These are phyloP conservation scores for Hypericum perforatum DNA, from an alignment of 345 rosid species.

Conservation along the genomic window DNA sequence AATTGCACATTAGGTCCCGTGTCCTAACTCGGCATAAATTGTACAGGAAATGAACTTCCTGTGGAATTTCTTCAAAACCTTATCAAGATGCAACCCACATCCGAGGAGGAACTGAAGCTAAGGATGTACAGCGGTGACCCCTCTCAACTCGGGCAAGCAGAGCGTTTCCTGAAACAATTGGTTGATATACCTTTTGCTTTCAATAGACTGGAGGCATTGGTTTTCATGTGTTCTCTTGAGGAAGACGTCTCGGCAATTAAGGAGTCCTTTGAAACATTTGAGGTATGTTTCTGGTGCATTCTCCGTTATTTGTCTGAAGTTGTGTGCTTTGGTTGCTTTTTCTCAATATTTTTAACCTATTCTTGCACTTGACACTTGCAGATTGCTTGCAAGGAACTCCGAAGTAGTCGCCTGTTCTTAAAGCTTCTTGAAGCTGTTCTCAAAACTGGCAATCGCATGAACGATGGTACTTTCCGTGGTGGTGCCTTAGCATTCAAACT, in stretches of 20 bases:
- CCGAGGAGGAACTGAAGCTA: constrained; percentile 94
- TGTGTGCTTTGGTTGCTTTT: too few species aligned
- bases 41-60: constrained; percentile 90
- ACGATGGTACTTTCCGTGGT: constrained; percentile 12
- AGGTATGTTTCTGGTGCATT: constrained; percentile 32
- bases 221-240: constrained; percentile 74
- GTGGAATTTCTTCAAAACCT: constrained; percentile 67
- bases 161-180: constrained; percentile 78
- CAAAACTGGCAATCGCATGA: constrained; percentile 14
- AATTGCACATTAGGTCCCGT: constrained; percentile 1
- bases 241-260: constrained; percentile 59
- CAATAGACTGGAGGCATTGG: constrained; percentile 75
- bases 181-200: constrained; percentile 81
- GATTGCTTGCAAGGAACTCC: constrained; percentile 6
- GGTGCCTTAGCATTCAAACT: constrained; percentile 28
- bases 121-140: constrained; percentile 69
- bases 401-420: constrained; percentile 7
- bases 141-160: constrained; percentile 85
- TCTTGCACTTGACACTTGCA: not conserved
- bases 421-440: constrained; percentile 13
- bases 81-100: constrained; percentile 89
- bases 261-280: constrained; percentile 69
- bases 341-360: too few species aligned
- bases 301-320: too few species aligned
- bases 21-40: constrained; percentile 19